Conservation (phyloP, 345 rosid genomes). For the Syzygium oleosum region DNA sequence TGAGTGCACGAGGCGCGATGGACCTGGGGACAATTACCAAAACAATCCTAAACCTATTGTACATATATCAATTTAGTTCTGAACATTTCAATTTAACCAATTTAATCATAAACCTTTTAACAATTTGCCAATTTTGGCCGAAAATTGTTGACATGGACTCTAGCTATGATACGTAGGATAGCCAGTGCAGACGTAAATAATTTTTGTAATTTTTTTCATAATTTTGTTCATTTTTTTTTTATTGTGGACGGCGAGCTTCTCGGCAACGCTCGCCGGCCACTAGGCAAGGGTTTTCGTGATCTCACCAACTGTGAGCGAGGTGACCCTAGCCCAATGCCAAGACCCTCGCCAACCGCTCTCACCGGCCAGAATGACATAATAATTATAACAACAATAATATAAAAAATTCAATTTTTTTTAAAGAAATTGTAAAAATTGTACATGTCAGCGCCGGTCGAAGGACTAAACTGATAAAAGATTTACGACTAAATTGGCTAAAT, state of each 20-base stretch:
- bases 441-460: fast-evolving
- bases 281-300: neutral
- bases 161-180: neutral
- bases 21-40: neutral
- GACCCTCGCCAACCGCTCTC: too few relatives aligned
- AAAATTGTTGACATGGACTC: too few relatives aligned
- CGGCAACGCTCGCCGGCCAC: too few relatives aligned
- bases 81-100: neutral
- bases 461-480: too few relatives aligned
- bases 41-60: neutral
- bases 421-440: neutral
- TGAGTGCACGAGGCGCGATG: too few relatives aligned
- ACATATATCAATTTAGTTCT: fast-evolving
- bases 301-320: neutral
- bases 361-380: neutral
- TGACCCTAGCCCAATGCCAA: too few relatives aligned
- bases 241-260: neutral
- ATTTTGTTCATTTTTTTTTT: too few relatives aligned
- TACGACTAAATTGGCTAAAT: neutral
- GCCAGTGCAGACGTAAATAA: fast-evolving
- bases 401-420: too few relatives aligned
- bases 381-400: too few relatives aligned
- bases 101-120: too few relatives aligned
- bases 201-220: too few relatives aligned
- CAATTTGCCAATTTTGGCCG: neutral